phyloP scores from a whole-genome alignment of 257 asterid species.

The Ballota nigra region DNA sequence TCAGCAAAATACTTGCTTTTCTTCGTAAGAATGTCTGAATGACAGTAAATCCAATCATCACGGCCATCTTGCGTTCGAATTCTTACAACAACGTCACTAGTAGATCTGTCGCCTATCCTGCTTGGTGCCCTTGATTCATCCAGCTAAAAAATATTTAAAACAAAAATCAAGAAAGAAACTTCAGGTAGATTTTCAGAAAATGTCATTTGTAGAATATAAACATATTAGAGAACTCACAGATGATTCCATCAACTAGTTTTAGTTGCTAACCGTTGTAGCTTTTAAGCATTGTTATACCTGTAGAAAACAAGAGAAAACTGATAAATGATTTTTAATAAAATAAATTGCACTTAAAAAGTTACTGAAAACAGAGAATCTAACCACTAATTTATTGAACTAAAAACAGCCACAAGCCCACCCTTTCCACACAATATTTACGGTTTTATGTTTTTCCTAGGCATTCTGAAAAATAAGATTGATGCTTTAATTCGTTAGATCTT shows the following conservation, averaged over 20 bases:
- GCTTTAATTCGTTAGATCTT: not conserved
- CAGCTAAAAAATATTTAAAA: slow-evolving; percentile 32
- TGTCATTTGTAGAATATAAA: slow-evolving; percentile 2
- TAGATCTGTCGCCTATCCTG: slow-evolving; percentile 69
- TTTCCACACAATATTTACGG: not conserved
- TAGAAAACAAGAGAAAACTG: slow-evolving; percentile 12
- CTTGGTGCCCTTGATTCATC: slow-evolving; percentile 33
- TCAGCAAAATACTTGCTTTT: slow-evolving; percentile 79
- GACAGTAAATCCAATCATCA: slow-evolving; percentile 83
- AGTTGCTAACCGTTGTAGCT: slow-evolving; percentile 21
- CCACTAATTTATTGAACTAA: not conserved
- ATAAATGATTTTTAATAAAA: not conserved
- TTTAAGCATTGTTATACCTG: slow-evolving; percentile 36
- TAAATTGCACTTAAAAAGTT: not conserved
- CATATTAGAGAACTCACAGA: slow-evolving; percentile 46
- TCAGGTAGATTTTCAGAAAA: slow-evolving; percentile 4
- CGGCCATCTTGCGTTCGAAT: slow-evolving; percentile 79
- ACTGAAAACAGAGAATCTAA: not conserved
- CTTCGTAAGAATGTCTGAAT: slow-evolving; percentile 49
- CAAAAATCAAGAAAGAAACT: slow-evolving; percentile 12
- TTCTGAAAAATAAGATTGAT: not conserved
- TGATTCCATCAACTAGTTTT: slow-evolving; percentile 42
- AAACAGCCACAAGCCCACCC: not conserved
- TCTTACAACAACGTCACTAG: slow-evolving; percentile 86
- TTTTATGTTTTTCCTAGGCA: not conserved